Evolutionary conservation across 2,329 filamentous ascomycete genomes (phyloP), one percentile per base, ranked within the genome.

Genomic region (Metarhizium album): DNA sequence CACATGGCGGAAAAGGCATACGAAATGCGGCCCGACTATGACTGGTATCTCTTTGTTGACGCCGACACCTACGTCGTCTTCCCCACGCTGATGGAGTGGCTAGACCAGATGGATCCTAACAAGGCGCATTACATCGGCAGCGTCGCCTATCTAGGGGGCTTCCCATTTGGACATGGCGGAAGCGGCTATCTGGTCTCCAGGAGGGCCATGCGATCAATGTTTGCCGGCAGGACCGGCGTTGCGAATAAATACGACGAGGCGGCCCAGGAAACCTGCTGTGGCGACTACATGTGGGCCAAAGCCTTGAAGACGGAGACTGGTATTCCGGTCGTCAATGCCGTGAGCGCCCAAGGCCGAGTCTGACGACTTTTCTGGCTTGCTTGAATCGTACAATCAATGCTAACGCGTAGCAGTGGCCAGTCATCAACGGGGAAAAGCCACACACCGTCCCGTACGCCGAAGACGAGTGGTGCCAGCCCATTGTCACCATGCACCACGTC

Each of bases 11-110:
- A 79, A 62, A 76, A 78, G 63, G 63, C 74, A 0, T 80, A 73
- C 57, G 58, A 63, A 23, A 62, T 74, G 62, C 70, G 72, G 8
- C 77, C 78, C 9, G 59, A 69, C 51, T 73, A 73, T 51, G 74
- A 80, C 55, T 82, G 79, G 78, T 82, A 79, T 58, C 60, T 82
- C 14, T 81, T 78, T 54, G 69, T 81, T 54, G 78, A 82, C 49
- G 75, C 76, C 47, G 78, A 81, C 60, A 78, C 76, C 8, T 81
- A 80, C 57, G 69, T 80, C 11, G 64, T 78, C 40, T 78, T 76
- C 73, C 65, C 71, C 14, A 79, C 74, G 49, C 58, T 81, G 23
- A 64, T 73, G 31, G 62, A 70, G 37, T 80, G 74, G 72, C 62
- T 81, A 42, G 57, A 62, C 40, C 62, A 57, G 27, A 59, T 79